Evolutionary conservation across 2,329 filamentous ascomycete species (phyloP).

Genomic region (Fulvia fulva): DNA sequence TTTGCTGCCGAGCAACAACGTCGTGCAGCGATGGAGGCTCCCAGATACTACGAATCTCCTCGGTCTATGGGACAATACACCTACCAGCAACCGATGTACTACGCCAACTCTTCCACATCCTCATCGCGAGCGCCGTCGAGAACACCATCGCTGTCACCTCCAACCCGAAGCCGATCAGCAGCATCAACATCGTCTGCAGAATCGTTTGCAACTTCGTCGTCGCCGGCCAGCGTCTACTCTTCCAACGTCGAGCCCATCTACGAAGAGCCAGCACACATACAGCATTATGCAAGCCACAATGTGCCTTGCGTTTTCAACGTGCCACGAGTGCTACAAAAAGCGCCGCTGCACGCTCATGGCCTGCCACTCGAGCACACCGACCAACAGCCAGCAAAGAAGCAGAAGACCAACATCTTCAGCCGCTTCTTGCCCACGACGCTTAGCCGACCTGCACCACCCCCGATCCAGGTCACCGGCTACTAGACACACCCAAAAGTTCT

Average conservation of each 20-base stretch:
- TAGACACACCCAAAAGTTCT: slow-evolving; percentile 11
- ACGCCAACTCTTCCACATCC: slow-evolving; percentile 22
- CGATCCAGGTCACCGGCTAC: slow-evolving; percentile 17
- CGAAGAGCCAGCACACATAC: slow-evolving; percentile 30
- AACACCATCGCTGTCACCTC: slow-evolving; percentile 48
- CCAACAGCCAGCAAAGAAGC: slow-evolving; percentile 35
- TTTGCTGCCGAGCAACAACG: slow-evolving; percentile 39
- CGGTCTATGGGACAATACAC: slow-evolving; percentile 29
- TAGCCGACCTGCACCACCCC: slow-evolving; percentile 14
- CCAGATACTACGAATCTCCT: slow-evolving; percentile 36
- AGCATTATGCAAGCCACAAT: slow-evolving; percentile 42
- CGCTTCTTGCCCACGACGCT: slow-evolving; percentile 35
- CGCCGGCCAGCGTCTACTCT: slow-evolving; percentile 34
- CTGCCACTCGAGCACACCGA: slow-evolving; percentile 30
- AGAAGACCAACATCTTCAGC: slow-evolving; percentile 36
- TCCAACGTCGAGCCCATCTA: slow-evolving; percentile 27
- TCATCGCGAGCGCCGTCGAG: slow-evolving; percentile 40
- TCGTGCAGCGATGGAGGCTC: slow-evolving; percentile 25
- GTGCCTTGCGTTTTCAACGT: slow-evolving; percentile 45
- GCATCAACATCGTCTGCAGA: slow-evolving; percentile 34
- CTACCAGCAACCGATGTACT: slow-evolving; percentile 27
- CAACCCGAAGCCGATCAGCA: slow-evolving; percentile 38
- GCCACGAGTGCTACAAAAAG: slow-evolving; percentile 26
- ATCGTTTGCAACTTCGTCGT: slow-evolving; percentile 31
- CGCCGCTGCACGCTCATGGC: slow-evolving; percentile 19